phyloP scores from a whole-genome alignment of 2,329 filamentous ascomycete genomes.

The Exophiala sideris region DNA sequence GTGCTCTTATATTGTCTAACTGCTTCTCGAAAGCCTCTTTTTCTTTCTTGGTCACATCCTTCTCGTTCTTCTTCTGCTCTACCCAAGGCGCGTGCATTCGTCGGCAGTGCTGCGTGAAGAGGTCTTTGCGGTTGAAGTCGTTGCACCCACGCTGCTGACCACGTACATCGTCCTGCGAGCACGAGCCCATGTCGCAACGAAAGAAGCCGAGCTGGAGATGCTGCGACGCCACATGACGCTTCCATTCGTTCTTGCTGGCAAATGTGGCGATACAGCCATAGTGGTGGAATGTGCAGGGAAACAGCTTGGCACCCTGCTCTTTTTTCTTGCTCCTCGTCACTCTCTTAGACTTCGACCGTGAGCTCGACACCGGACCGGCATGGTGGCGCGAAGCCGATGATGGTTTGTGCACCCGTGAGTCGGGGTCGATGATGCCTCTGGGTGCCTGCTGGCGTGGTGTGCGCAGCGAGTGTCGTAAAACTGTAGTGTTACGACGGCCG shows the following conservation, averaged over 20 bases:
- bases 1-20: conserved; percentile 55
- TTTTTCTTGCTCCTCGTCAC: not conserved
- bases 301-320: conserved; percentile 41
- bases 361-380: not conserved
- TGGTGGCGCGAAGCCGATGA: not conserved
- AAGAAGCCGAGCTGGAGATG: conserved; percentile 74
- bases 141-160: conserved; percentile 38
- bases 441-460: conserved; percentile 4
- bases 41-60: conserved; percentile 40
- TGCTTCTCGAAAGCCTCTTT: conserved; percentile 47
- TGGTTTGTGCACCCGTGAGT: conserved; percentile 15
- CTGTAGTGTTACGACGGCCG: not conserved
- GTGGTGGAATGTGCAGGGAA: conserved; percentile 72
- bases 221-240: conserved; percentile 77
- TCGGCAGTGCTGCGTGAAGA: conserved; percentile 82
- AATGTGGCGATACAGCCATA: conserved; percentile 75
- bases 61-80: conserved; percentile 36
- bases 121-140: conserved; percentile 86
- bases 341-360: conserved; percentile 17
- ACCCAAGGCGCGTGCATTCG: conserved; percentile 65
- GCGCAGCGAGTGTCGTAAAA: conserved; percentile 4
- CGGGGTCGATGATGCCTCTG: conserved; percentile 3
- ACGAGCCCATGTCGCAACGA: conserved; percentile 67
- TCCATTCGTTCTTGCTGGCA: conserved; percentile 89
- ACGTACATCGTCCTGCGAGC: conserved; percentile 36